Conservation (phyloP, 192 early-diverging fungal species). For the Coemansia sp. region DNA sequence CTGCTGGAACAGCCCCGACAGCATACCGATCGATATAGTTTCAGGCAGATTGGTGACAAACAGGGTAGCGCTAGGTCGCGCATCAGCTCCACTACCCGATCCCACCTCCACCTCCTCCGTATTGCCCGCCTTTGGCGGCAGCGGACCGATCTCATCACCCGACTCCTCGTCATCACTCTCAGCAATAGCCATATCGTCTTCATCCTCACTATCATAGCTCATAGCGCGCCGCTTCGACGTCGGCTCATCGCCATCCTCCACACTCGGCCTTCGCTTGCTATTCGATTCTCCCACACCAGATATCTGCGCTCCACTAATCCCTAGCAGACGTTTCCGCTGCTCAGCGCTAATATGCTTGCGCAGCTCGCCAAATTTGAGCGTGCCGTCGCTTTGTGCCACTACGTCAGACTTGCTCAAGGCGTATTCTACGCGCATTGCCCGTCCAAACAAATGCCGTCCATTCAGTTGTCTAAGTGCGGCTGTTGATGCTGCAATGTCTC, state of each 20-base stretch:
- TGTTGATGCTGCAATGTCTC: constrained; percentile 81
- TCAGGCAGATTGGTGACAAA: constrained; percentile 51
- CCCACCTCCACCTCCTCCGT: neutral
- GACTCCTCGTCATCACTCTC: constrained; percentile 21
- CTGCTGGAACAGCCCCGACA: constrained; percentile 48
- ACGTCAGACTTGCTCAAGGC: constrained; percentile 48
- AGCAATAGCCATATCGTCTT: constrained; percentile 11
- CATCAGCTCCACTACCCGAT: neutral
- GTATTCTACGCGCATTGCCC: constrained; percentile 59
- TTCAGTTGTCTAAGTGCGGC: constrained; percentile 83
- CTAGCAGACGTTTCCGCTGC: constrained; percentile 38
- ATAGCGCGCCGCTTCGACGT: constrained; percentile 11
- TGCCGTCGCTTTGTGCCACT: constrained; percentile 37
- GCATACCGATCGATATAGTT: constrained; percentile 30
- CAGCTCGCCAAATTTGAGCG: constrained; percentile 32
- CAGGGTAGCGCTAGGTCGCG: constrained; percentile 30
- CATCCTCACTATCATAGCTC: constrained; percentile 4
- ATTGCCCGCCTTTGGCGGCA: constrained; percentile 11
- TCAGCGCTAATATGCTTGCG: constrained; percentile 41
- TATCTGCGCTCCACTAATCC: constrained; percentile 4
- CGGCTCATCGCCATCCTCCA: constrained; percentile 1
- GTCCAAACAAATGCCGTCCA: constrained; percentile 84
- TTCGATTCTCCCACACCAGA: neutral
- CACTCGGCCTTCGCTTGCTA: constrained; percentile 27
- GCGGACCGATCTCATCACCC: constrained; percentile 38